Conservation (phyloP, 768 basidiomycete genomes). For the Xerocomellus amylosporus region DNA sequence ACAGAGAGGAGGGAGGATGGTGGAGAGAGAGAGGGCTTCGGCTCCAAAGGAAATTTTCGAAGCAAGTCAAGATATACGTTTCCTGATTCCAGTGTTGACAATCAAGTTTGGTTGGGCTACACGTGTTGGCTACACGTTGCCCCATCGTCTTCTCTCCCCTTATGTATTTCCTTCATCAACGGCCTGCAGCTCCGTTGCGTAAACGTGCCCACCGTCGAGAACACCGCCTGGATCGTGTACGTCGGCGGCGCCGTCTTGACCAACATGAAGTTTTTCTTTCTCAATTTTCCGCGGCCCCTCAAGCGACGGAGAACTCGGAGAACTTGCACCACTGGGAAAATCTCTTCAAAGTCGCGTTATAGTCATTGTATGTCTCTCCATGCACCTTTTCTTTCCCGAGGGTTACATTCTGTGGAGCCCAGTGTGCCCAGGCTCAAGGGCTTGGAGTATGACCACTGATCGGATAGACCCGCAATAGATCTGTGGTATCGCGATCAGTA, state of each 20-base stretch:
- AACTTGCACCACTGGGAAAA: neutral
- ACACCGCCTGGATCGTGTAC: conserved; percentile 3
- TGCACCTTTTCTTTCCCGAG: neutral
- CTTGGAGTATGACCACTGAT: conserved; percentile 1
- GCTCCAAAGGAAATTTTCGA: conserved; percentile 36
- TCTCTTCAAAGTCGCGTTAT: neutral
- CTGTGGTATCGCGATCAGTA: conserved; percentile 12
- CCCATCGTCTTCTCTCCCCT: conserved; percentile 16
- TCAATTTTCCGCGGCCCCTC: neutral
- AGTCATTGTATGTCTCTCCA: neutral
- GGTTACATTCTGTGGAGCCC: conserved; percentile 5
- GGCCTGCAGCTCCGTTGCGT: conserved; percentile 26
- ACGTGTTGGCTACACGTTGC: conserved; percentile 38
- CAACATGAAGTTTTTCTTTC: neutral
- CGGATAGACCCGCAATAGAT: conserved; percentile 6
- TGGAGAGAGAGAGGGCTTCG: conserved; percentile 25
- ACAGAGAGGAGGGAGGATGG: conserved; percentile 31
- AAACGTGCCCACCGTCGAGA: conserved; percentile 20
- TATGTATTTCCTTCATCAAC: conserved; percentile 19
- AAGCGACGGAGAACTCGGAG: conserved; percentile 7
- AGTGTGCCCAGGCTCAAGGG: conserved; percentile 23
- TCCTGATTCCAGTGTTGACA: conserved; percentile 27
- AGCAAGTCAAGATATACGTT: conserved; percentile 38
- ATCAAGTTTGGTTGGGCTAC: conserved; percentile 24
- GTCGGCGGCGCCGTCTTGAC: conserved; percentile 3